phyloP scores from a whole-genome alignment of 495 filamentous ascomycete genomes.

The Penicillium taxi region DNA sequence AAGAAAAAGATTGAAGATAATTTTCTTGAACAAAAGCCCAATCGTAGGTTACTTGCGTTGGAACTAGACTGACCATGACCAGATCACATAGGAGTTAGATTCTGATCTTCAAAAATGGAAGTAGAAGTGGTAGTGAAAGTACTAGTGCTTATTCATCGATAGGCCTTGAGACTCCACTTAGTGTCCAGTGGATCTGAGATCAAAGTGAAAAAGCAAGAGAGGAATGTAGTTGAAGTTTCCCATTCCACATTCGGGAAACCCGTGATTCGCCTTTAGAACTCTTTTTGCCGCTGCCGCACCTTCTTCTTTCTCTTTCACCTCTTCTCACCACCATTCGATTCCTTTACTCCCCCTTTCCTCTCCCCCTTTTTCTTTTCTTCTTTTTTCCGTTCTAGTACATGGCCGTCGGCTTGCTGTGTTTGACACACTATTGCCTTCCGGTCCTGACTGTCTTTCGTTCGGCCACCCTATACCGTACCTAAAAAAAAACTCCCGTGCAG shows the following conservation, averaged over 20 bases:
- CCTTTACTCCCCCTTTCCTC: conserved; percentile 7
- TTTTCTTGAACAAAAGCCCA: no score
- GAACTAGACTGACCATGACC: conserved; percentile 13
- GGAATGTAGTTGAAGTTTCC: conserved; percentile 2
- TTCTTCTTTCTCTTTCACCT: conserved; percentile 10
- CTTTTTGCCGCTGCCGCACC: conserved; percentile 8
- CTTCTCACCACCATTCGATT: conserved; percentile 12
- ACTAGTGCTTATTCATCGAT: no score
- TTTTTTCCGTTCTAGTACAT: conserved; percentile 23
- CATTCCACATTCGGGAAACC: conserved; percentile 12
- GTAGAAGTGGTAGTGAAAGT: no score
- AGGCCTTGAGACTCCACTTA: no score
- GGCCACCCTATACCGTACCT: conserved; percentile 7
- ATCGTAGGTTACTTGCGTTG: conserved; percentile 5
- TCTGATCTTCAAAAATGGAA: conserved; percentile 4
- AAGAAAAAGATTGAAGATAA: no score
- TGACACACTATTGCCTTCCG: conserved; percentile 42
- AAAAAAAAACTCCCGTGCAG: conserved; percentile 29
- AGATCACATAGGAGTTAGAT: conserved; percentile 13
- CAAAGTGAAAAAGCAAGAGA: not conserved
- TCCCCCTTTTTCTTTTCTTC: conserved; percentile 14
- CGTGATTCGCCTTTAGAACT: conserved; percentile 17
- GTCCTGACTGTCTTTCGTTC: conserved; percentile 38
- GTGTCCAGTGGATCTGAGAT: not conserved
- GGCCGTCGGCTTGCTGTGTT: conserved; percentile 36